Conservation (phyloP, 805 yeast species). For the Limtongozyma cylindracea region DNA sequence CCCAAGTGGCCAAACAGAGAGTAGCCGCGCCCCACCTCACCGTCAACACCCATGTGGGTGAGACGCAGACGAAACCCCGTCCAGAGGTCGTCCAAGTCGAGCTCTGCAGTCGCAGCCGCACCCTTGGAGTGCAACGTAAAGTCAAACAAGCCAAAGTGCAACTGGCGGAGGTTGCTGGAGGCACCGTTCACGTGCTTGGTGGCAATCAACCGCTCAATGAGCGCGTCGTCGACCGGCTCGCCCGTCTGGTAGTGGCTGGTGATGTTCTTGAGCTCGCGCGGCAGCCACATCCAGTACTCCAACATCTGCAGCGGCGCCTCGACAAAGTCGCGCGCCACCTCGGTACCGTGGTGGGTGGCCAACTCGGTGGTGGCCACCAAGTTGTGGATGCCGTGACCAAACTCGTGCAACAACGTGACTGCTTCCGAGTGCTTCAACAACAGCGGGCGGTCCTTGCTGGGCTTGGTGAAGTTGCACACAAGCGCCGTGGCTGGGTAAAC, state of each 20-base stretch:
- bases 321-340: slow-evolving; percentile 67
- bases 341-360: slow-evolving; percentile 51
- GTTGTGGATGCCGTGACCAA: slow-evolving; percentile 77
- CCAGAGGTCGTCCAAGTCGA: slow-evolving; percentile 32
- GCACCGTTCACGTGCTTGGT: slow-evolving; percentile 65
- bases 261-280: slow-evolving; percentile 24
- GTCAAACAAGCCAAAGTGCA: slow-evolving; percentile 61
- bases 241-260: slow-evolving; percentile 45
- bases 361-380: slow-evolving; percentile 39
- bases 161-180: slow-evolving; percentile 42
- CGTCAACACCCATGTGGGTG: slow-evolving; percentile 29
- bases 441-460: slow-evolving; percentile 43
- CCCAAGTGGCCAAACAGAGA: slow-evolving; percentile 59
- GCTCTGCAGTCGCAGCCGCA: slow-evolving; percentile 13
- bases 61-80: slow-evolving; percentile 38
- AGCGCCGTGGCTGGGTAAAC: slow-evolving; percentile 41
- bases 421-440: slow-evolving; percentile 58
- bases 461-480: slow-evolving; percentile 69
- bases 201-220: slow-evolving; percentile 28
- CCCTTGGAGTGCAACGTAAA: slow-evolving; percentile 44
- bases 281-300: slow-evolving; percentile 75
- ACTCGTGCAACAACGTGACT: slow-evolving; percentile 69
- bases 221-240: slow-evolving; percentile 25
- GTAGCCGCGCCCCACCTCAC: slow-evolving; percentile 32
- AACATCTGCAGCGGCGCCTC: slow-evolving; percentile 83